A percentile compares a stretch with the other conserved stretches of the same genome.
phyloP scores from a whole-genome alignment of 2,329 filamentous ascomycete species.

The Aspergillus sp. region DNA sequence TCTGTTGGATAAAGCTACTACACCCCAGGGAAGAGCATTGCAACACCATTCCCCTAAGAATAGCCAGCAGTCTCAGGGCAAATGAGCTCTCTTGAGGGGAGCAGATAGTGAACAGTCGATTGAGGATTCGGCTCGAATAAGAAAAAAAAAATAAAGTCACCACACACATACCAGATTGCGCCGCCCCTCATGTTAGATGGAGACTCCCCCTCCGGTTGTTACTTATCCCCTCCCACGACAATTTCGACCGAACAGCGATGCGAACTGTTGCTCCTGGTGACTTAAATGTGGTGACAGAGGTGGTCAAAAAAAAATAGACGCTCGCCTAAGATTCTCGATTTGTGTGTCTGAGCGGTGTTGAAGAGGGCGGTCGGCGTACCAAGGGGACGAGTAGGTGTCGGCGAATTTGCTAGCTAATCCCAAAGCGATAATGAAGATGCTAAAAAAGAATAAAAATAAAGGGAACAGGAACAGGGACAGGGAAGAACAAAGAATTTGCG shows the following conservation, averaged over 20 bases:
- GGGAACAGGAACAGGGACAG: slow-evolving; percentile 7
- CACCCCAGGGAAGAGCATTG: neutral
- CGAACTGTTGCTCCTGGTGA: neutral
- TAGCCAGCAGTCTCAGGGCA: neutral
- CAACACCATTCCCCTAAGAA: neutral
- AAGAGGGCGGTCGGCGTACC: slow-evolving; percentile 18
- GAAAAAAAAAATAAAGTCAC: slow-evolving; percentile 5
- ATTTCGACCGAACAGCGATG: neutral
- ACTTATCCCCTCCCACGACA: slow-evolving; percentile 7
- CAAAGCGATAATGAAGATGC: neutral
- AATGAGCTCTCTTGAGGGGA: slow-evolving; percentile 1
- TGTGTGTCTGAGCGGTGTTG: slow-evolving; percentile 5
- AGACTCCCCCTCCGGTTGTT: slow-evolving; percentile 10
- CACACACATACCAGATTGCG: slow-evolving; percentile 24
- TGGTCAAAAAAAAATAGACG: neutral
- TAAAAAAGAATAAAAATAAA: slow-evolving; percentile 1
- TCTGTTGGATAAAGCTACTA: neutral
- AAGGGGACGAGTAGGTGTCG: slow-evolving; percentile 6
- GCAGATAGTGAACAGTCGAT: neutral
- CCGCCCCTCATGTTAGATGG: slow-evolving; percentile 25
- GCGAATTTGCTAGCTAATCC: slow-evolving; percentile 1
- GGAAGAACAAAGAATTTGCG: slow-evolving; percentile 3
- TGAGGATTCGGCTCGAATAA: neutral
- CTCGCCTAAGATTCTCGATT: slow-evolving; percentile 5
- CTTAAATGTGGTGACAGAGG: neutral